phyloP scores from a whole-genome alignment of 1,284 basidiomycete species.

The Ustilago sp. region DNA sequence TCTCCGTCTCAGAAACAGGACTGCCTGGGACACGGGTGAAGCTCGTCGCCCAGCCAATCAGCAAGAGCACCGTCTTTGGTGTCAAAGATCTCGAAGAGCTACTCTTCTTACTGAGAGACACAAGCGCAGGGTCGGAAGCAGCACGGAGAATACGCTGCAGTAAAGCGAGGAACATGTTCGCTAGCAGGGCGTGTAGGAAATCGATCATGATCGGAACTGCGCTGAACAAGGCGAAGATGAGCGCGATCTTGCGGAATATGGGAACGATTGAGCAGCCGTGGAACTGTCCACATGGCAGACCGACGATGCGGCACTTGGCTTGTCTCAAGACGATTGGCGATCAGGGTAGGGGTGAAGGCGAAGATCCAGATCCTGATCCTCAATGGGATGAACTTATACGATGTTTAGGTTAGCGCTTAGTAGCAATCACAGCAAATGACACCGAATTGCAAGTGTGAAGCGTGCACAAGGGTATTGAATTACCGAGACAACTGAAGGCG shows the following conservation, averaged over 20 bases:
- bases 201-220: constrained; percentile 96
- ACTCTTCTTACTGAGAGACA: constrained; percentile 83
- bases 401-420: constrained; percentile 10
- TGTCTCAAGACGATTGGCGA: constrained; percentile 37
- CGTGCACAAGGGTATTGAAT: constrained; percentile 7
- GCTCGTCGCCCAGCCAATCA: constrained; percentile 86
- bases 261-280: constrained; percentile 96
- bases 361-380: constrained; percentile 8
- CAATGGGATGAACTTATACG: constrained; percentile 24
- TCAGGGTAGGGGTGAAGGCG: background rate
- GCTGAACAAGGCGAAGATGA: constrained; percentile 83
- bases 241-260: constrained; percentile 85
- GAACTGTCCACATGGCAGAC: constrained; percentile 94
- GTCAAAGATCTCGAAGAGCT: constrained; percentile 91
- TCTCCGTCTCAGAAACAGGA: constrained; percentile 73
- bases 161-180: constrained; percentile 96
- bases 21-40: constrained; percentile 75
- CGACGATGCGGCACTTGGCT: constrained; percentile 81
- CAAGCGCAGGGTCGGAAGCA: constrained; percentile 73
- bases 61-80: constrained; percentile 87
- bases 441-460: background rate
- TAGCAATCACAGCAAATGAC: background rate
- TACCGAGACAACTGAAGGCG: background rate
- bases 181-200: constrained; percentile 92
- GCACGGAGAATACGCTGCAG: constrained; percentile 84